These are phyloP conservation scores for Houttuynia cordata DNA, from an alignment of 164 flowering plant genomes.

Conservation along the genomic window DNA sequence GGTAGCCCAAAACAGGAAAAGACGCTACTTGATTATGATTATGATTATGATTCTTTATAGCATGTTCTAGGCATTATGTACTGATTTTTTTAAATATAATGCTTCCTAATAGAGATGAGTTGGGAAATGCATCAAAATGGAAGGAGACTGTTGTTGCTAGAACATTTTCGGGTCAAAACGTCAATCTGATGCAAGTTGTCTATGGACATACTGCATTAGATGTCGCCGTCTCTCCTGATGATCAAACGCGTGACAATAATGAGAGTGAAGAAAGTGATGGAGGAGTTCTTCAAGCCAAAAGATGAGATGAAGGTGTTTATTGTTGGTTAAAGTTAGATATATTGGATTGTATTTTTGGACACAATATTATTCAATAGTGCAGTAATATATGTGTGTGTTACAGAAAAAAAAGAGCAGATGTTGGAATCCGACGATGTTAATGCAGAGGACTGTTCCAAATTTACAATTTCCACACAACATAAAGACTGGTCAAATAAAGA, in stretches of 20 bases:
- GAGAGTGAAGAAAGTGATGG: slow-evolving; percentile 67
- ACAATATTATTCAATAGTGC: not conserved
- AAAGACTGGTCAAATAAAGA: slow-evolving; percentile 54
- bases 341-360: not conserved
- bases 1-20: no score
- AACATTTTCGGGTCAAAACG: slow-evolving; percentile 24
- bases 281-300: slow-evolving; percentile 75
- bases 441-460: slow-evolving; percentile 74
- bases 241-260: slow-evolving; percentile 20
- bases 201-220: slow-evolving; percentile 44
- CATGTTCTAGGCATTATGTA: not conserved
- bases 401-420: slow-evolving; percentile 42
- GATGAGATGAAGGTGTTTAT: slow-evolving; percentile 57
- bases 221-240: slow-evolving; percentile 13
- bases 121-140: slow-evolving; percentile 73
- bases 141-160: slow-evolving; percentile 54
- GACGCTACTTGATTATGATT: no score
- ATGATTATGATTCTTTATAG: no score
- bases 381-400: not conserved
- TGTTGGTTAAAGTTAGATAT: not conserved
- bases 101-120: slow-evolving; percentile 26
- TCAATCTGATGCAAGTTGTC: slow-evolving; percentile 79
- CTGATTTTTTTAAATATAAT: not conserved
- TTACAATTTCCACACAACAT: slow-evolving; percentile 10
- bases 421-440: slow-evolving; percentile 22